These are phyloP conservation scores for Patellifolia procumbens DNA, from an alignment of 179 eudicot genomes.

Conservation along the genomic window DNA sequence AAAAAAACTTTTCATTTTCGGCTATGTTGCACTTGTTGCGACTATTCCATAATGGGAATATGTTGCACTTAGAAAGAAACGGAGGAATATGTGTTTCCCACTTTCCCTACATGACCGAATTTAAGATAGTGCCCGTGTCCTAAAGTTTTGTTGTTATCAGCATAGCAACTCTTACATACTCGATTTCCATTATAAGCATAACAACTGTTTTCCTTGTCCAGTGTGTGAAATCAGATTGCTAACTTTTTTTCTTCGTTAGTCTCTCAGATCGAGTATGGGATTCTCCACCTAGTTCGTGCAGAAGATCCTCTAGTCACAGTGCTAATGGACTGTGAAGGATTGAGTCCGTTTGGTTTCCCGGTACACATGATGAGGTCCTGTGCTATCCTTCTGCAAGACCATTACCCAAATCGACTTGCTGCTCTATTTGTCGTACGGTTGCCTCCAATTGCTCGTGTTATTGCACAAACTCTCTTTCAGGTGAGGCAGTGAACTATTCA, in stretches of 20 bases:
- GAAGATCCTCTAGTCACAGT: constrained; percentile 65
- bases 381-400: constrained; percentile 74
- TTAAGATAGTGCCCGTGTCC: background rate
- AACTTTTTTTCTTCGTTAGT: constrained; percentile 40
- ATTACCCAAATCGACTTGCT: constrained; percentile 76
- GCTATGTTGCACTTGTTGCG: no score
- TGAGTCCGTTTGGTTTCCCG: constrained; percentile 73
- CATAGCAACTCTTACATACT: background rate
- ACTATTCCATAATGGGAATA: no score
- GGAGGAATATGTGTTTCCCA: background rate
- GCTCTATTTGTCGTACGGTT: constrained; percentile 58
- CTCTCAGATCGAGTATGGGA: constrained; percentile 83
- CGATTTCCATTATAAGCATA: no score
- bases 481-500: constrained; percentile 43
- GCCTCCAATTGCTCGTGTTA: constrained; percentile 63
- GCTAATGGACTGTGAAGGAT: constrained; percentile 79
- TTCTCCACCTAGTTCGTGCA: constrained; percentile 51
- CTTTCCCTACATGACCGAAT: background rate
- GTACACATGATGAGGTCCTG: constrained; percentile 74
- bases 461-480: constrained; percentile 65
- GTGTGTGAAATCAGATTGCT: constrained; percentile 1
- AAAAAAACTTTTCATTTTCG: no score
- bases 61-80: no score
- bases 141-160: background rate
- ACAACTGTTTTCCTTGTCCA: background rate